Base-by-base conservation (phyloP, 306 rosid species). In the Cucumis hystrix region DNA sequence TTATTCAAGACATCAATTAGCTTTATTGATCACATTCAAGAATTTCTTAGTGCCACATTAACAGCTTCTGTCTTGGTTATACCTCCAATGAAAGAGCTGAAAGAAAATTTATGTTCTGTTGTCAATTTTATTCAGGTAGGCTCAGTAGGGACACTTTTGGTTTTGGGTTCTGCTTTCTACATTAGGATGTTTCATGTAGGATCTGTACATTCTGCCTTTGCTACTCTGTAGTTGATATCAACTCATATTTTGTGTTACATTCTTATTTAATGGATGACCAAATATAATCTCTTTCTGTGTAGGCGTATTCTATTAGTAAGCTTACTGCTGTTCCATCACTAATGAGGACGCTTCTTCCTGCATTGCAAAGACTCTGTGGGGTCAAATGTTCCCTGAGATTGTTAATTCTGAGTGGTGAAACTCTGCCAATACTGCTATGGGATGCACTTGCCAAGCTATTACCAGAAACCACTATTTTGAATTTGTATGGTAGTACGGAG, bases 401-500 rank as follows among this genome's bases (percentile, higher is more conserved):
- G 82, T 90, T 94, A 71, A 89, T 94, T 70, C 89, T 94, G 18
- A 94, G 98, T 52, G 98, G 97, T 28, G 98, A 94, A 89, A 78
- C 72, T 81, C 82, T 94, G 61, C 85, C 96, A 51, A 75, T 91
- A 60, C 51, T 84, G 63, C 81, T 94, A 73, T 94, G 96, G 96
- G 77, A 85, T 79, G 80, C 59, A 59, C 87, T 94, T 43, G 80
- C 86, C 78, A 79, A 87, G 84, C 54, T 81, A 70, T 87, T 91
- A 74, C 97, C 97, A 21, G 86, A 86, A 78, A 91, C 97, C 77
- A 62, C 88, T 66, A 85, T 94, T 85, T 86, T 94, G 86, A 94
- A 94, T 82, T 77, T 94, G 80, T 94, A 91, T 59, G 98, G 98
- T 77, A 90, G 96, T 83, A 90, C 98, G 1, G 97, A 94, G 98